Evolutionary conservation across 805 yeast species (phyloP).

Genomic region (Wickerhamomyces chambardii): DNA sequence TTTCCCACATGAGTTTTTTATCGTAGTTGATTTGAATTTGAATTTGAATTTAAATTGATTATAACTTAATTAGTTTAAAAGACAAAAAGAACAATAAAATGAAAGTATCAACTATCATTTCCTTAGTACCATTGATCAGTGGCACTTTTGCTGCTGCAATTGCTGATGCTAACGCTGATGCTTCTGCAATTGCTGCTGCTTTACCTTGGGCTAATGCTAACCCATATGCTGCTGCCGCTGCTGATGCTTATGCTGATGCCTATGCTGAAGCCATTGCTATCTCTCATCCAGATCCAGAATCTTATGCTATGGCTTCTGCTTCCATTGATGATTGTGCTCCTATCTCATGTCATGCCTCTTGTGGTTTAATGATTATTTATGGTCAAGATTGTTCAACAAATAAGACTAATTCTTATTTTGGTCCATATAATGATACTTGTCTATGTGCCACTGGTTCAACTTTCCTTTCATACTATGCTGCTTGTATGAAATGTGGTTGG

Average conservation of each 20-base stretch:
- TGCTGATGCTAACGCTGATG: not conserved
- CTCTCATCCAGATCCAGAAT: constrained; percentile 7
- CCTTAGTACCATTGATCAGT: no score
- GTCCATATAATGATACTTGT: constrained; percentile 5
- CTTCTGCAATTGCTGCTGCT: not conserved
- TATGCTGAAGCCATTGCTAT: constrained; percentile 2
- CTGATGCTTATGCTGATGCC: constrained; percentile 1
- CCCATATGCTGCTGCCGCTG: constrained; percentile 1
- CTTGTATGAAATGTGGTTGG: constrained; percentile 25
- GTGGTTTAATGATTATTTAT: constrained; percentile 21
- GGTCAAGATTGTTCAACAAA: constrained; percentile 18
- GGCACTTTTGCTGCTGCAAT: not conserved
- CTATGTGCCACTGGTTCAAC: constrained; percentile 7
- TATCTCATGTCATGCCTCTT: constrained; percentile 18
- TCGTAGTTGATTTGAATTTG: no score
- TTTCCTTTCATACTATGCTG: constrained; percentile 8
- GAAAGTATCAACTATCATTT: no score
- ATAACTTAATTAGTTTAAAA: no score
- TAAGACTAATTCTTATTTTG: constrained; percentile 5
- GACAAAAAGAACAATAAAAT: no score
- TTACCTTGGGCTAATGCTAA: not conserved
- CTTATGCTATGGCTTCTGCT: constrained; percentile 13
- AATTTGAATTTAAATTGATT: no score
- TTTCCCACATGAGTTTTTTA: no score
- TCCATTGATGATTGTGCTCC: constrained; percentile 11